These are phyloP conservation scores for Pascua sp. DNA, from an alignment of 1,284 basidiomycete genomes.

Conservation along the genomic window DNA sequence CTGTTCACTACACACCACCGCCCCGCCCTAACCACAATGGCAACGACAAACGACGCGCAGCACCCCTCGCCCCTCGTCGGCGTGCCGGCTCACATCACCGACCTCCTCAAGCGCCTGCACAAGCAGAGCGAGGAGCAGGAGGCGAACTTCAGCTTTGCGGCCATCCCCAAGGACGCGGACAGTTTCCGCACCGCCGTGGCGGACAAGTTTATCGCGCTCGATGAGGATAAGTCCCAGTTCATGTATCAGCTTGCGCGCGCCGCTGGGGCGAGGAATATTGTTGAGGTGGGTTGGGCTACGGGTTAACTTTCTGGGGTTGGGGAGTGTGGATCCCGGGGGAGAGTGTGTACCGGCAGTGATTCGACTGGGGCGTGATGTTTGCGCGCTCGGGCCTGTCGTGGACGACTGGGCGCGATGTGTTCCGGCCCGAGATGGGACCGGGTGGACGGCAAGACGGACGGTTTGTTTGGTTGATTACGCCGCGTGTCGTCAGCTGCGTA, in stretches of 20 bases:
- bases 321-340: too few relatives aligned
- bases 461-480: too few relatives aligned
- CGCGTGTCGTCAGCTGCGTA: too few relatives aligned
- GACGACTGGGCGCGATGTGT: too few relatives aligned
- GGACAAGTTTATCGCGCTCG: constrained; percentile 36
- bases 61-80: constrained; percentile 11
- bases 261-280: constrained; percentile 18
- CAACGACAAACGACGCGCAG: constrained; percentile 5
- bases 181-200: constrained; percentile 20
- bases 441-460: too few relatives aligned
- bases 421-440: too few relatives aligned
- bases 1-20: too few relatives aligned
- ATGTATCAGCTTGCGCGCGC: constrained; percentile 24
- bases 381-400: too few relatives aligned
- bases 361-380: too few relatives aligned
- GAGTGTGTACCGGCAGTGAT: constrained; percentile 12
- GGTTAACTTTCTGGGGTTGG: too few relatives aligned
- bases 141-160: constrained; percentile 5
- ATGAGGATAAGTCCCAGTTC: constrained; percentile 34
- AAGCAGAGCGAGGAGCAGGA: constrained; percentile 23
- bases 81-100: constrained; percentile 11
- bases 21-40: too few relatives aligned
- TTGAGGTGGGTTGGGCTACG: too few relatives aligned
- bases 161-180: constrained; percentile 3
- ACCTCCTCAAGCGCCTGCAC: constrained; percentile 25